Evolutionary conservation across 352 stramenopile species (phyloP), one percentile per base, ranked within the genome.

Genomic region (Pelagophyceae sp.): DNA sequence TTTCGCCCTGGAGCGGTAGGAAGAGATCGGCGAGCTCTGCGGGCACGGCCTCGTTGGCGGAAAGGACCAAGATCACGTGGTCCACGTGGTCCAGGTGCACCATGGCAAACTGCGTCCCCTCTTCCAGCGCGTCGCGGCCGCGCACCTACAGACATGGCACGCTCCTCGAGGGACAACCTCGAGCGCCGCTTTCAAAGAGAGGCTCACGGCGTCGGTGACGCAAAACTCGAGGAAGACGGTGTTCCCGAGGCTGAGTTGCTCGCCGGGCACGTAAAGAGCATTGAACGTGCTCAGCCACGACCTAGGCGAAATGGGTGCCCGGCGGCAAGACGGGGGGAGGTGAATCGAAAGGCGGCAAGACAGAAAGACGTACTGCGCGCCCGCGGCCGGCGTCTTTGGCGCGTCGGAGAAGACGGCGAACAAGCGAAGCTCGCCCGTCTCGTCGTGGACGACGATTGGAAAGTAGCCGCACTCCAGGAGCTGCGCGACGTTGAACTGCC

Each of bases 221-320:
- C 79, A 72, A 58, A 85, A 85, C n/a, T 85, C 81, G n/a, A 84
- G 58, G 78, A 80, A 85, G 25, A 84, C 63, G 19, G 80, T 82
- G 76, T 84, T 84, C 19, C 77, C 79, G 61, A 81, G 71, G 25
- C 54, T 72, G 6, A 79, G 29, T 38, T 76, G 17, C 54, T 63
- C 29, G 27, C 61, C 61, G 11, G 3, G 3, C 61, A 23, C 61
- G 29, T 23, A 40, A 25, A 15, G 33, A 1, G 77, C 72, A 33
- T 77, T 77, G 64, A 77, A 77, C 17, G 70, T 77, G 60, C 79
- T 75, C 70, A 61, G 80, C 71, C 79, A 77, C 81, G 37, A 58
- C 70, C 45, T 81, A 65, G 61, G 70, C 78, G n/a, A n/a, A n/a
- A n/a, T n/a, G n/a, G n/a, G n/a, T n/a, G n/a, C n/a, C n/a, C n/a